These are phyloP conservation scores for Erysimum cheiranthoides DNA, from an alignment of 345 rosid genomes.

Conservation along the genomic window DNA sequence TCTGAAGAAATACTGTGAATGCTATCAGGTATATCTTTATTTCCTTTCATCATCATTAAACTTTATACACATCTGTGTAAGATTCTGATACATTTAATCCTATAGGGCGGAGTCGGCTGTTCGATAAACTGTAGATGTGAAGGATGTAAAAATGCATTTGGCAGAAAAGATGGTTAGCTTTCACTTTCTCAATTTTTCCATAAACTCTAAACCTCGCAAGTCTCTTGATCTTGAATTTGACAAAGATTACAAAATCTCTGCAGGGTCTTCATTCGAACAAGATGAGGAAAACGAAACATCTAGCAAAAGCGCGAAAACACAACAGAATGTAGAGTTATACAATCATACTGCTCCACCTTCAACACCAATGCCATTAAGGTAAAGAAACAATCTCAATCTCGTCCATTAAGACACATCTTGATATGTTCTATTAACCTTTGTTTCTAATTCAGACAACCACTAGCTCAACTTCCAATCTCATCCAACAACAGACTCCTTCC, in stretches of 20 bases:
- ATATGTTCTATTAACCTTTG: not conserved
- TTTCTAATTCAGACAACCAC: slow-evolving; percentile 53
- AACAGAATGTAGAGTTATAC: slow-evolving; percentile 49
- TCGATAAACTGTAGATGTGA: slow-evolving; percentile 88
- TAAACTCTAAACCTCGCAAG: not conserved
- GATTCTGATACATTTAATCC: slow-evolving; percentile 4
- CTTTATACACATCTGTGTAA: not conserved
- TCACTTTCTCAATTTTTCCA: not conserved
- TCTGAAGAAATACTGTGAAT: slow-evolving; percentile 94
- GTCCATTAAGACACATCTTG: not conserved
- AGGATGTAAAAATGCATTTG: slow-evolving; percentile 88
- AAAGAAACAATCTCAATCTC: slow-evolving; percentile 29
- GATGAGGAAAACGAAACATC: slow-evolving; percentile 62
- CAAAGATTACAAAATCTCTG: not conserved
- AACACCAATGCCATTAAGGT: slow-evolving; percentile 62
- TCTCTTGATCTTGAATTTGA: not conserved
- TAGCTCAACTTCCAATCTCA: slow-evolving; percentile 66
- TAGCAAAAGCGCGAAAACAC: slow-evolving; percentile 38
- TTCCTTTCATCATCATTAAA: not conserved
- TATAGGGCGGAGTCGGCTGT: slow-evolving; percentile 89
- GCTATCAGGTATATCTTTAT: slow-evolving; percentile 82
- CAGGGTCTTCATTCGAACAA: slow-evolving; percentile 63
- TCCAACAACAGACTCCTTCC: slow-evolving; percentile 49
- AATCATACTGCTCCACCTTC: slow-evolving; percentile 57
- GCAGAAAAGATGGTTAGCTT: slow-evolving; percentile 77